Conservation (phyloP, 2,329 filamentous ascomycete species). For the Catunica adiposa region DNA sequence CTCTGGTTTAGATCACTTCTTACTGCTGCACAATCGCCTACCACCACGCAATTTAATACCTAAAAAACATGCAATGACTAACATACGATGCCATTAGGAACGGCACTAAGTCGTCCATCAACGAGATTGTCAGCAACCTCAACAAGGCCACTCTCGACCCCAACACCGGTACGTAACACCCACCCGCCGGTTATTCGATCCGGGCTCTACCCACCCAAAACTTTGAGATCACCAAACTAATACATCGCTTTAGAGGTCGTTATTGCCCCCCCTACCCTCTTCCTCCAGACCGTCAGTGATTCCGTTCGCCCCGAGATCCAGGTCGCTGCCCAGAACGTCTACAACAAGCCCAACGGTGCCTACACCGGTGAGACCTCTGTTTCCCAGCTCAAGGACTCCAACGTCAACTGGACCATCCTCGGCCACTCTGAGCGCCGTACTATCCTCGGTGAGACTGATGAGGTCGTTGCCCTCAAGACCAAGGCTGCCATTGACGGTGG, state of each 20-base stretch:
- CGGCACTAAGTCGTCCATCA: slow-evolving; percentile 77
- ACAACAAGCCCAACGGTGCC: slow-evolving; percentile 88
- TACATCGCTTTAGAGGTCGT: slow-evolving; percentile 58
- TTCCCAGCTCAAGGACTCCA: slow-evolving; percentile 73
- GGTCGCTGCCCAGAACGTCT: slow-evolving; percentile 93
- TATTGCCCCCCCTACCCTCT: slow-evolving; percentile 76
- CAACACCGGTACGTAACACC: slow-evolving; percentile 11
- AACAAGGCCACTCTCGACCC: slow-evolving; percentile 70
- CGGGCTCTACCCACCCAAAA: not conserved
- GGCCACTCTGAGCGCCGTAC: slow-evolving; percentile 93
- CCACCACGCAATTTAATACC: not conserved
- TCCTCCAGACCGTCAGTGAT: slow-evolving; percentile 75
- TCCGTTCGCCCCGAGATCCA: slow-evolving; percentile 59
- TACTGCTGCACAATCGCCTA: too few relatives aligned
- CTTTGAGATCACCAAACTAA: not conserved
- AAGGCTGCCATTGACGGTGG: slow-evolving; percentile 81
- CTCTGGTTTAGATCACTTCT: too few relatives aligned
- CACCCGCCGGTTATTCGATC: not conserved
- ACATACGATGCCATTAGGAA: slow-evolving; percentile 48
- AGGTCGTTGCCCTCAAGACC: slow-evolving; percentile 81
- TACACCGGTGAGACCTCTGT: slow-evolving; percentile 96
- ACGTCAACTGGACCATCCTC: slow-evolving; percentile 77
- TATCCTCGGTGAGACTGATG: slow-evolving; percentile 72
- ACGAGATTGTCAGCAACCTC: slow-evolving; percentile 74
- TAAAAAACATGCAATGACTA: not conserved